Evolutionary conservation across 306 rosid genomes (phyloP), one percentile per base, ranked within the genome.

Genomic region (Vigna hirtella): DNA sequence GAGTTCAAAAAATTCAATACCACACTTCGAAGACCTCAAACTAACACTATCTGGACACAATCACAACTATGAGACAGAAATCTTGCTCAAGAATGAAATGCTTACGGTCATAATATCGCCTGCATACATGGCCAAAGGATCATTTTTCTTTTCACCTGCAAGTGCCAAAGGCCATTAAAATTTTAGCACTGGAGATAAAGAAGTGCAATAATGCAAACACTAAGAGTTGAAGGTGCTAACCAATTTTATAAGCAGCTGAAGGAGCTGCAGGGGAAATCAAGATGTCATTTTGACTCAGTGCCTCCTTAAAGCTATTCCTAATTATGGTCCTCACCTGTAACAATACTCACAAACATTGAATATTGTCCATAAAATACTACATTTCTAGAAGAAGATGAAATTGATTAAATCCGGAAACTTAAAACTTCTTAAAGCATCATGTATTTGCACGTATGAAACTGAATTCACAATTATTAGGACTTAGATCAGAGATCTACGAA

Each of bases 51-150:
- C 26, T 63, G 59, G 30, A 77, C 20, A 20, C 40, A 28, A 56
- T 65, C 57, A 24, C 24, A 64, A 65, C 53, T 34, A 55, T 32
- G 49, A 42, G 38, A 83, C 14, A 72, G 34, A 72, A 79, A 66
- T 49, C 26, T 30, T 52, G 65, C 66, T 16, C 74, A 61, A 24
- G 48, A 72, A 58, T 74, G 48, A 73, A 84, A 85, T 84, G 77
- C 96, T 95, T 83, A 95, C 98, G 55, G 98, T 95, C 98, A 92
- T 95, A 89, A 92, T 90, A 75, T 95, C 98, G 6, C 98, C 98
- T 1, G 97, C 98, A 75, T 89, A 92, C 98, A 95, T 92, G 74
- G 97, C 97, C 86, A 95, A 83, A 3, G 98, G 98, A 81, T 92
- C 97, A 59, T 91, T 85, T 81, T 88, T 89, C 94, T 95, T 95